Percentiles rank a stretch among this genome's conserved stretches.
Conservation (phyloP, 1,139 yeast genomes). For the Geotrichum histeridarum region DNA sequence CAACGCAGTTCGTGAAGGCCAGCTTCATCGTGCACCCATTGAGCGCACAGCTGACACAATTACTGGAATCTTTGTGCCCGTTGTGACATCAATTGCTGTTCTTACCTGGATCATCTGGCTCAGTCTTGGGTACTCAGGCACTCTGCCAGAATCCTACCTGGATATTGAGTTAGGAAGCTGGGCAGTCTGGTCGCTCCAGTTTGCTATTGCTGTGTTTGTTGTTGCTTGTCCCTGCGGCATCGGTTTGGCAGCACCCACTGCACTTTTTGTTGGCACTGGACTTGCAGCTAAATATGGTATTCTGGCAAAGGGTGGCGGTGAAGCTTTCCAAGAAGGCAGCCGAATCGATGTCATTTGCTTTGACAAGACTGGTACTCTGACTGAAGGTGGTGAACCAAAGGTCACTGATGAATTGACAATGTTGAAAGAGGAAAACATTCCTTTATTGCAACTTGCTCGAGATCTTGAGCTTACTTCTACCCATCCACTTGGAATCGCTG, state of each 20-base stretch:
- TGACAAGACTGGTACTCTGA: slow-evolving; percentile 76
- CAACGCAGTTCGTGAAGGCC: slow-evolving; percentile 67
- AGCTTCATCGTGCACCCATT: slow-evolving; percentile 66
- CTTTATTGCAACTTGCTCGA: slow-evolving; percentile 46
- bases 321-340: slow-evolving; percentile 75
- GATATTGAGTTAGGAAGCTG: slow-evolving; percentile 70
- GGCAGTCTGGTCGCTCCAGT: slow-evolving; percentile 72
- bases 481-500: slow-evolving; percentile 65
- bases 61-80: slow-evolving; percentile 70
- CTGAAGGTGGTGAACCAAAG: slow-evolving; percentile 54
- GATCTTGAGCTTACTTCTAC: slow-evolving; percentile 62
- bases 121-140: slow-evolving; percentile 50
- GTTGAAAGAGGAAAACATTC: slow-evolving; percentile 19
- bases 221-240: slow-evolving; percentile 93
- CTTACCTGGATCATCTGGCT: slow-evolving; percentile 68
- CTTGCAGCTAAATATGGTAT: slow-evolving; percentile 78
- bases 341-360: slow-evolving; percentile 60
- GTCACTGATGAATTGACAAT: slow-evolving; percentile 47
- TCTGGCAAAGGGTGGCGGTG: slow-evolving; percentile 75
- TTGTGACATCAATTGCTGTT: slow-evolving; percentile 56
- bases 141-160: slow-evolving; percentile 50
- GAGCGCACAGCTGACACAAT: slow-evolving; percentile 66
- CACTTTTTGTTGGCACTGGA: slow-evolving; percentile 86
- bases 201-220: slow-evolving; percentile 73
- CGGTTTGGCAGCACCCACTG: slow-evolving; percentile 89